Conservation (phyloP, 176 grass and related monocot species). For the Eleusine indica region DNA sequence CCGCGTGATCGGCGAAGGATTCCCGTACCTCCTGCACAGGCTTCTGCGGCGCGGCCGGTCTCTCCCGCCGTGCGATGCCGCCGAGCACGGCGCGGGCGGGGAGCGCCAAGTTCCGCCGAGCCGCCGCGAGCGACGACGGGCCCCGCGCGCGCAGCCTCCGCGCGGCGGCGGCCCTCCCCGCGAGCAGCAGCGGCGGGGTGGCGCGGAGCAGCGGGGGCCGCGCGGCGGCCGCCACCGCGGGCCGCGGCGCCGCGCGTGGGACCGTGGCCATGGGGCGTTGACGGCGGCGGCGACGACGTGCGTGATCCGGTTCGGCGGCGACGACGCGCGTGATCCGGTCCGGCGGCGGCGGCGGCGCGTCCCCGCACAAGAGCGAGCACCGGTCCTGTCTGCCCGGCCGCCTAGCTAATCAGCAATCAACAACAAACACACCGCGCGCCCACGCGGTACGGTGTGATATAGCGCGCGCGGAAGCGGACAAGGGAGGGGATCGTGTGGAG, state of each 20-base stretch:
- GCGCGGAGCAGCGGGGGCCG: constrained; percentile 40
- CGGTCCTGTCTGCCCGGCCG: neutral
- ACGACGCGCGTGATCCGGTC: constrained; percentile 24
- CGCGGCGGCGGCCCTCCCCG: constrained; percentile 42
- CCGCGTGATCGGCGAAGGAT: constrained; percentile 6
- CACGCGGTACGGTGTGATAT: constrained; percentile 17
- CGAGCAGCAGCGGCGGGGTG: constrained; percentile 62
- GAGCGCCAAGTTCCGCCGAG: constrained; percentile 45
- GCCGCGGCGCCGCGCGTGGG: constrained; percentile 33
- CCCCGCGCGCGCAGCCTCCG: constrained; percentile 38
- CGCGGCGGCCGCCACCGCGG: constrained; percentile 9
- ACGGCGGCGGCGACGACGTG: neutral
- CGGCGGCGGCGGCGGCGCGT: constrained; percentile 3
- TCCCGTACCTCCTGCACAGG: constrained; percentile 53
- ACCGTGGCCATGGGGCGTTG: constrained; percentile 47
- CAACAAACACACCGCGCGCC: constrained; percentile 16
- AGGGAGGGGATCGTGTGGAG: constrained; percentile 64
- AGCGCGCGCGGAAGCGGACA: constrained; percentile 36
- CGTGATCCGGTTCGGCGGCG: constrained; percentile 21
- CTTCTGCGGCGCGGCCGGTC: constrained; percentile 1
- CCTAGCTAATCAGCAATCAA: neutral
- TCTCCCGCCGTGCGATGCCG: constrained; percentile 18
- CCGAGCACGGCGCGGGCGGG: constrained; percentile 44
- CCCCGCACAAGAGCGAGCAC: neutral
- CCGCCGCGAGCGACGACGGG: constrained; percentile 40